These are phyloP conservation scores for Calonectria pauciramosa DNA, from an alignment of 2,329 filamentous ascomycete genomes.

Conservation along the genomic window DNA sequence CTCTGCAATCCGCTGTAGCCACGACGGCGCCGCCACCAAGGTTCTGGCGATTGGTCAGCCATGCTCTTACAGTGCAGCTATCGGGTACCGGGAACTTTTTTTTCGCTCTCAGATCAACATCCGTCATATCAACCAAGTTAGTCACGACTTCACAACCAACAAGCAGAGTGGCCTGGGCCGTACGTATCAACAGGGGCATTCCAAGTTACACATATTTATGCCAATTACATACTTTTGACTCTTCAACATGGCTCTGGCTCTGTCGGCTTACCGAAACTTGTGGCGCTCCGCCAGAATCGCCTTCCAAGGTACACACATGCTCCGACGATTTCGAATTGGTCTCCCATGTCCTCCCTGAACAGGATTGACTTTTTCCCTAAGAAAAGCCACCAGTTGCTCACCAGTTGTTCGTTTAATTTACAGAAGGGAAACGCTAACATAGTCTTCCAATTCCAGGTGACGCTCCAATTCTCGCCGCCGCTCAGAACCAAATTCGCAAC, in stretches of 20 bases:
- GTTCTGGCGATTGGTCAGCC: conserved; percentile 4
- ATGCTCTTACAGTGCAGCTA: background rate
- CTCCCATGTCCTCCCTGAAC: too few species aligned
- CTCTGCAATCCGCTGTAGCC: background rate
- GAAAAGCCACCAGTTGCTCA: background rate
- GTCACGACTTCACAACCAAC: background rate
- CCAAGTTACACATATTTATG: background rate
- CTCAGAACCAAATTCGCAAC: conserved; percentile 78
- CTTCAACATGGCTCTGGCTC: conserved; percentile 65
- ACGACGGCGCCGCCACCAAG: background rate
- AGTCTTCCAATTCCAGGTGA: conserved; percentile 72
- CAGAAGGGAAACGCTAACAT: background rate
- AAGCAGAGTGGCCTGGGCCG: background rate
- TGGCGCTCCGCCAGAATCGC: conserved; percentile 85
- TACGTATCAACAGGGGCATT: background rate
- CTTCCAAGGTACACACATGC: conserved; percentile 77
- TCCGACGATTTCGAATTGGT: background rate
- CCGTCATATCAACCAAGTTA: background rate
- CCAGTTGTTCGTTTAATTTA: background rate
- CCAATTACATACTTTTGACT: background rate
- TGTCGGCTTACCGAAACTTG: conserved; percentile 84
- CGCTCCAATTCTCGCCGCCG: conserved; percentile 74
- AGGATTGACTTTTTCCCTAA: too few species aligned
- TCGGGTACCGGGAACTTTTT: background rate
- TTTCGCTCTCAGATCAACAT: conserved; percentile 4